phyloP scores from a whole-genome alignment of 495 filamentous ascomycete genomes.

The Lasiosphaeriaceae sp. region DNA sequence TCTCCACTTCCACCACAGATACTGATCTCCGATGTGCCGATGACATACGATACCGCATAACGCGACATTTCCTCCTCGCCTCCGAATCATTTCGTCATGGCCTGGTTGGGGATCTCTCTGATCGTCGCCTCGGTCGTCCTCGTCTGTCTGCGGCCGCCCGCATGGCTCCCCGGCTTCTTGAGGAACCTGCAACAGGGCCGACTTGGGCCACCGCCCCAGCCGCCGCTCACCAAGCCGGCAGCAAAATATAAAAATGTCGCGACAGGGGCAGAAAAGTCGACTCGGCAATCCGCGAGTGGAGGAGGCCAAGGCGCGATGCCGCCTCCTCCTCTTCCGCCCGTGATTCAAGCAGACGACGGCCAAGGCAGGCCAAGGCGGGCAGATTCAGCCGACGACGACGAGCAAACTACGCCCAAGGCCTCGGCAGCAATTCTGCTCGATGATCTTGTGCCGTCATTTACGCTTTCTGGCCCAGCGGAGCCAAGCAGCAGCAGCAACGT shows the following conservation, averaged over 20 bases:
- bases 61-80: slow-evolving; percentile 6
- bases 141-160: slow-evolving; percentile 45
- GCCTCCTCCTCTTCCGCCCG: slow-evolving; percentile 10
- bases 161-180: slow-evolving; percentile 35
- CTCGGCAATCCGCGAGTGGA: neutral
- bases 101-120: slow-evolving; percentile 50
- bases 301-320: slow-evolving; percentile 12
- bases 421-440: slow-evolving; percentile 3
- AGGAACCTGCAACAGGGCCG: slow-evolving; percentile 20
- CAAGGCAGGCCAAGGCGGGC: neutral
- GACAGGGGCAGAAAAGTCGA: neutral
- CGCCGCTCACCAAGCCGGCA: slow-evolving; percentile 8
- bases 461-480: slow-evolving; percentile 34
- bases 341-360: slow-evolving; percentile 3
- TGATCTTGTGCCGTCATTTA: slow-evolving; percentile 34
- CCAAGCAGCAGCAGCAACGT: neutral
- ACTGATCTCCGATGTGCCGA: slow-evolving; percentile 2
- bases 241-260: neutral
- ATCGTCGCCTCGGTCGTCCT: slow-evolving; percentile 52
- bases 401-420: slow-evolving; percentile 45
- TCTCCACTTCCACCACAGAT: neutral
- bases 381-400: slow-evolving; percentile 21
- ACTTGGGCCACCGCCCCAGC: slow-evolving; percentile 24
- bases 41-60: slow-evolving; percentile 24
- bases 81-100: slow-evolving; percentile 33